Conservation (phyloP, 768 basidiomycete species). For the Boletus fagicola region DNA sequence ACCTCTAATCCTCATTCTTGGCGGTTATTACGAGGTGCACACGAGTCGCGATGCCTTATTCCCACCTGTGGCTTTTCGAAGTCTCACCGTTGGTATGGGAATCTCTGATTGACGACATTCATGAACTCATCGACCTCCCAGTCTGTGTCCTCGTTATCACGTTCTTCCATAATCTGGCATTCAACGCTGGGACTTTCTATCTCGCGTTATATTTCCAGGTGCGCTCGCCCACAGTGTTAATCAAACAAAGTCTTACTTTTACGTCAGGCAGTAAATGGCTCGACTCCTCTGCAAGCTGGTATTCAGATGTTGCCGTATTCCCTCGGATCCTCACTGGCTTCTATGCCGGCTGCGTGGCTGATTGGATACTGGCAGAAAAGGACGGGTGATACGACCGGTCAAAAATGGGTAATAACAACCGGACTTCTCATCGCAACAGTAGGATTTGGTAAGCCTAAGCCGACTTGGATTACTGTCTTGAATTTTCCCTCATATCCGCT, state of each 20-base stretch:
- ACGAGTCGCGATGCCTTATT: slow-evolving; percentile 72
- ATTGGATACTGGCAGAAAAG: slow-evolving; percentile 64
- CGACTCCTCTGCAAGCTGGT: slow-evolving; percentile 70
- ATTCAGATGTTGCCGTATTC: slow-evolving; percentile 79
- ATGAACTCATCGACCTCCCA: slow-evolving; percentile 29
- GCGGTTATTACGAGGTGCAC: slow-evolving; percentile 64
- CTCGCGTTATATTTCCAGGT: slow-evolving; percentile 84
- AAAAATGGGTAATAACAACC: slow-evolving; percentile 59
- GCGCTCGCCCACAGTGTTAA: slow-evolving; percentile 13
- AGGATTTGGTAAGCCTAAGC: slow-evolving; percentile 62
- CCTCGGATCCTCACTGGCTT: slow-evolving; percentile 79
- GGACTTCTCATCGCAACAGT: slow-evolving; percentile 65
- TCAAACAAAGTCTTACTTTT: slow-evolving; percentile 1
- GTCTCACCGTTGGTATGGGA: slow-evolving; percentile 55
- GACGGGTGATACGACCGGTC: slow-evolving; percentile 56
- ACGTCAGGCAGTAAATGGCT: slow-evolving; percentile 63
- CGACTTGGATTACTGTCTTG: neutral
- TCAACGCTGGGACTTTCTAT: slow-evolving; percentile 84
- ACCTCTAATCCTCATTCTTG: slow-evolving; percentile 50
- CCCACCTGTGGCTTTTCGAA: slow-evolving; percentile 59
- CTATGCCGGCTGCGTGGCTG: slow-evolving; percentile 84
- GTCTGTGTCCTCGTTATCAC: slow-evolving; percentile 65
- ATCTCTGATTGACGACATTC: slow-evolving; percentile 8
- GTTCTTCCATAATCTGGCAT: slow-evolving; percentile 81
- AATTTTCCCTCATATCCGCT: slow-evolving; percentile 13